Evolutionary conservation across 106 monocot species (phyloP), one percentile per base, ranked within the genome.

Genomic region (Gastrodia elata): DNA sequence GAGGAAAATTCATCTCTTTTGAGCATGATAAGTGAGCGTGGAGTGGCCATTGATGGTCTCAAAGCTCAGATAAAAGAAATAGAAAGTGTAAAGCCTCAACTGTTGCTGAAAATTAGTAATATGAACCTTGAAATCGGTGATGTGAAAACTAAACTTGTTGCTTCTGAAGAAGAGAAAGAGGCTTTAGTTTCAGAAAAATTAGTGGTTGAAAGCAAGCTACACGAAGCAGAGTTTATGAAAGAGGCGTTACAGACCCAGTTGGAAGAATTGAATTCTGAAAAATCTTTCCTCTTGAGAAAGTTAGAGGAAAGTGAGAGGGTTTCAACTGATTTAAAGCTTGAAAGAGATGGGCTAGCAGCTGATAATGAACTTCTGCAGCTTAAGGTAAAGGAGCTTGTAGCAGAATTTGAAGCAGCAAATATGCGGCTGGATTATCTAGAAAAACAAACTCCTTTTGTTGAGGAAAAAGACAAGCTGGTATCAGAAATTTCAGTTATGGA

Each of bases 291-390:
- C 36, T 39, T 75, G 68, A 73, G 10, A 14, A 65, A 61, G 59
- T 35, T 77, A 73, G 44, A 79, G 39, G 77, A 75, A 26, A 39
- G 64, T 34, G 83, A 86, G 69, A 79, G 81, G 49, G 67, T 42
- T 27, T 64, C 77, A 27, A 35, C 73, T 77, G 73, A 77, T 32
- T 73, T 82, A 16, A 80, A 73, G 20, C 38, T 58, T 71, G 70
- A 89, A 80, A 77, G 56, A 49, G 72, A 82, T 30, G 77, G 64
- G 26, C 71, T 83, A 26, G 79, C 48, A 80, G 33, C 43, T 75
- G 78, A 68, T 59, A 81, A 77, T 39, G 65, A 52, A 59, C 11
- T 61, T 40, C 67, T 83, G 77, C 59, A 81, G 58, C 37, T 52
- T 14, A 59, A 80, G 35, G 40, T 87, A 27, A 68, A 75, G 55